Evolutionary conservation across 2,329 filamentous ascomycete species (phyloP).

Genomic region (Dactylellina haptotyla): DNA sequence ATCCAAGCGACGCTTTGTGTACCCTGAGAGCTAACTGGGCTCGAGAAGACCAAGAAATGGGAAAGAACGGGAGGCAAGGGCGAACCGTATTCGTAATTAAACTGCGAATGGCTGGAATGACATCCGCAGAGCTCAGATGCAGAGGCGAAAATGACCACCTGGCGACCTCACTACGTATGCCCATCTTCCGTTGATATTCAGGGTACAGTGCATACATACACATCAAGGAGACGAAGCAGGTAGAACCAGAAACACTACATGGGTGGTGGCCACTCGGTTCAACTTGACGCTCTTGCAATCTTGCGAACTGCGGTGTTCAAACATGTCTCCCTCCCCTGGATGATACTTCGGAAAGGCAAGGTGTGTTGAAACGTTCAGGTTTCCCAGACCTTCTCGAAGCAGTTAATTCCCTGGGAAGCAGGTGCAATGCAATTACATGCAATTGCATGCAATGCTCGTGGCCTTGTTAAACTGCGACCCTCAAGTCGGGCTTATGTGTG

Average conservation of each 20-base stretch:
- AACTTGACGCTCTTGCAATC: conserved; percentile 31
- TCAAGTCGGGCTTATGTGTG: conserved; percentile 3
- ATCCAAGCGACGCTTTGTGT: not conserved
- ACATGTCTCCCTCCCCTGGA: conserved; percentile 1
- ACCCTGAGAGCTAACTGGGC: no score
- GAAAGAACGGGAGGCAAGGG: conserved; percentile 38
- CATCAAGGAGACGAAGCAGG: no score
- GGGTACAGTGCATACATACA: conserved; percentile 6
- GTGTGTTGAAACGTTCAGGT: conserved; percentile 24
- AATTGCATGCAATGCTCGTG: not conserved
- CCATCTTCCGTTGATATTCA: conserved; percentile 20
- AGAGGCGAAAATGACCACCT: conserved; percentile 17
- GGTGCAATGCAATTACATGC: conserved; percentile 5
- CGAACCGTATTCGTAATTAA: conserved; percentile 52
- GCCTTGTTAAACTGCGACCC: conserved; percentile 1
- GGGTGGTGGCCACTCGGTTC: conserved; percentile 29
- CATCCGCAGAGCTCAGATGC: conserved; percentile 13
- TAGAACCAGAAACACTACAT: not conserved
- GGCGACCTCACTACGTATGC: conserved; percentile 2
- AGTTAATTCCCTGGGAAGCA: not conserved
- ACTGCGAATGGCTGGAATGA: conserved; percentile 41
- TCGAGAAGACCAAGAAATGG: not conserved
- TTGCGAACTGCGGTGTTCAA: no score
- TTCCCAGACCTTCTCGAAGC: conserved; percentile 38
- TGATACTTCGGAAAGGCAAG: conserved; percentile 9